These are phyloP conservation scores for Phytophthora constricta DNA, from an alignment of 352 stramenopile genomes.

Conservation along the genomic window DNA sequence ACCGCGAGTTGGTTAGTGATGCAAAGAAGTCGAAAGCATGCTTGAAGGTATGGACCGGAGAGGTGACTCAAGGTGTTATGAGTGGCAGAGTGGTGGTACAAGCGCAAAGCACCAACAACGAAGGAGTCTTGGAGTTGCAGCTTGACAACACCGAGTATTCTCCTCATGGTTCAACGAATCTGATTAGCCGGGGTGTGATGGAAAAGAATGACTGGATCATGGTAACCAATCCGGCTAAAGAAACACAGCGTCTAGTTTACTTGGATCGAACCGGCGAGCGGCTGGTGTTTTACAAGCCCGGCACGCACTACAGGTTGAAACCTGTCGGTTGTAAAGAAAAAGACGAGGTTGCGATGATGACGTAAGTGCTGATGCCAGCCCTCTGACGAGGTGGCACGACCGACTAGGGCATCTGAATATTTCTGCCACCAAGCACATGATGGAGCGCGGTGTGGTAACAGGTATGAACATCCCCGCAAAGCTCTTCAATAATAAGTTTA, in stretches of 20 bases:
- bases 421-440: slow-evolving; percentile 2
- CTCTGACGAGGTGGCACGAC: slow-evolving; percentile 6
- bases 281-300: neutral
- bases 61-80: too few species aligned
- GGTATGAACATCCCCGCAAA: neutral
- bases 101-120: too few species aligned
- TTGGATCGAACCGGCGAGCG: neutral
- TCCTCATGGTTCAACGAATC: slow-evolving; percentile 4
- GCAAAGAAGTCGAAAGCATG: too few species aligned
- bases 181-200: slow-evolving; percentile 3
- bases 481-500: neutral
- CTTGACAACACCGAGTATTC: slow-evolving; percentile 3
- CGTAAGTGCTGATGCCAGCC: slow-evolving; percentile 1
- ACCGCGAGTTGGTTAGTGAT: too few species aligned
- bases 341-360: neutral
- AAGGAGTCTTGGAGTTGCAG: neutral
- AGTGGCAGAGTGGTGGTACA: too few species aligned
- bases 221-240: neutral
- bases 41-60: too few species aligned
- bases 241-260: neutral
- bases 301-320: neutral
- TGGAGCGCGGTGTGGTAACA: neutral
- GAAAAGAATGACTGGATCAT: neutral
- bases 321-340: neutral
- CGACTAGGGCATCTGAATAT: slow-evolving; percentile 4